phyloP scores from a whole-genome alignment of 2,329 filamentous ascomycete genomes.

The Aspergillus aculeatinus region DNA sequence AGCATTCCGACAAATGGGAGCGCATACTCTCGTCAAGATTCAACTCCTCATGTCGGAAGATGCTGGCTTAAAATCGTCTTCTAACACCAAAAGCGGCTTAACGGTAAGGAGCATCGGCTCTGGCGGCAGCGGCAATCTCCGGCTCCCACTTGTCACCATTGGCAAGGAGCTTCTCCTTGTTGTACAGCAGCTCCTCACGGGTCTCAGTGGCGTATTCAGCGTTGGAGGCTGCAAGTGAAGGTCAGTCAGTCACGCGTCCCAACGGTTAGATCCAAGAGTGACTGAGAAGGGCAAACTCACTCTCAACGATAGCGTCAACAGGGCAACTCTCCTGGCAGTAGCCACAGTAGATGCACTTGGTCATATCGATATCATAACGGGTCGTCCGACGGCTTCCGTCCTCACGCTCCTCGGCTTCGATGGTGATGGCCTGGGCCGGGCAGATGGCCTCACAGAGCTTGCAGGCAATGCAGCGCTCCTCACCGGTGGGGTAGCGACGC shows the following conservation, averaged over 20 bases:
- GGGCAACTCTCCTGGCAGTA: conserved; percentile 99
- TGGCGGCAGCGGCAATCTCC: conserved; percentile 85
- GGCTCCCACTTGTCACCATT: conserved; percentile 98
- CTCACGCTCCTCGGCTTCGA: conserved; percentile 96
- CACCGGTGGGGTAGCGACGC: conserved; percentile 91
- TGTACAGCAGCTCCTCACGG: conserved; percentile 93
- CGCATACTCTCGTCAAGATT: not conserved
- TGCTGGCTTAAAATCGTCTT: not conserved
- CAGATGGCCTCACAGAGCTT: conserved; percentile 99
- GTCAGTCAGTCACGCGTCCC: conserved; percentile 15
- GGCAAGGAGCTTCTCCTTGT: conserved; percentile 89
- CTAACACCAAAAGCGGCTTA: conserved; percentile 45
- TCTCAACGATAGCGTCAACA: conserved; percentile 87
- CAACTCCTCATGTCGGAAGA: not conserved
- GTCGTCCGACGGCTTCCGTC: conserved; percentile 94
- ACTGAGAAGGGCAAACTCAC: conserved; percentile 40
- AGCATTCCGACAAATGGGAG: conserved; percentile 5
- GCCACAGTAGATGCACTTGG: conserved; percentile 99
- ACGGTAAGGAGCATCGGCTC: conserved; percentile 90
- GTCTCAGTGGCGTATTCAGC: conserved; percentile 74
- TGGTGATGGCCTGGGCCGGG: conserved; percentile 97
- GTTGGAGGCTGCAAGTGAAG: conserved; percentile 56
- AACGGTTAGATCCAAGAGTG: conserved; percentile 12
- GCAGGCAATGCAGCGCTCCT: conserved; percentile 99
- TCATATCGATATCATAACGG: conserved; percentile 99